Evolutionary conservation across 1,284 basidiomycete genomes (phyloP).

Genomic region (Termitomyces sp.): DNA sequence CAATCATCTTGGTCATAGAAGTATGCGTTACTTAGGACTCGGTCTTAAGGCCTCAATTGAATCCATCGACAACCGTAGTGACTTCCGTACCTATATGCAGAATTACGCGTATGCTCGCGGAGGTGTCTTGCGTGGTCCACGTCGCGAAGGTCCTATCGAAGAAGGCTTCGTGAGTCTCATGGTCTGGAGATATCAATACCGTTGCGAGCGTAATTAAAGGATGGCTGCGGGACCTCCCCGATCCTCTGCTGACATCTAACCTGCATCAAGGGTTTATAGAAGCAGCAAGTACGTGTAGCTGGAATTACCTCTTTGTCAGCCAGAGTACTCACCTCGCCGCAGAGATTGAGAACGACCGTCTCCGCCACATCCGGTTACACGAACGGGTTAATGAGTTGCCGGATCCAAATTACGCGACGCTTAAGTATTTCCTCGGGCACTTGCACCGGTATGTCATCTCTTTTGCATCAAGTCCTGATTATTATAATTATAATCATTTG

Average conservation of each 20-base stretch:
- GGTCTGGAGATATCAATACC: conserved; percentile 93
- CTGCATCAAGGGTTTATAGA: conserved; percentile 93
- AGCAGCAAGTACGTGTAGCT: conserved; percentile 75
- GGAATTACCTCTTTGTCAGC: background rate
- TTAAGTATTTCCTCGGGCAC: conserved; percentile 95
- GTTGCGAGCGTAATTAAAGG: conserved; percentile 91
- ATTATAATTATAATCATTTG: background rate
- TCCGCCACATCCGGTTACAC: conserved; percentile 92
- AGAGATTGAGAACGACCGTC: conserved; percentile 91
- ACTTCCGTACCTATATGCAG: conserved; percentile 97
- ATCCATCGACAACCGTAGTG: conserved; percentile 87
- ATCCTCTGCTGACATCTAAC: conserved; percentile 83
- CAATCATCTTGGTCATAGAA: background rate
- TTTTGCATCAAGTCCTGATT: background rate
- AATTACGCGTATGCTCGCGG: conserved; percentile 89
- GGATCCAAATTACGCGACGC: conserved; percentile 95
- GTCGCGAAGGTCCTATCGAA: conserved; percentile 79
- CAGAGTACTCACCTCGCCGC: conserved; percentile 3
- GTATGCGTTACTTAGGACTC: conserved; percentile 34
- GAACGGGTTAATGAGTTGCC: conserved; percentile 97
- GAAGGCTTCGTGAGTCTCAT: conserved; percentile 79
- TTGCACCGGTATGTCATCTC: conserved; percentile 66
- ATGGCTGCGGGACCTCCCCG: conserved; percentile 95
- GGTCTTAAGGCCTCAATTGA: conserved; percentile 88
- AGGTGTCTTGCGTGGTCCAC: conserved; percentile 59